Evolutionary conservation across 2,329 filamentous ascomycete genomes (phyloP), one percentile per base, ranked within the genome.

Genomic region (Diaporthe sp.): DNA sequence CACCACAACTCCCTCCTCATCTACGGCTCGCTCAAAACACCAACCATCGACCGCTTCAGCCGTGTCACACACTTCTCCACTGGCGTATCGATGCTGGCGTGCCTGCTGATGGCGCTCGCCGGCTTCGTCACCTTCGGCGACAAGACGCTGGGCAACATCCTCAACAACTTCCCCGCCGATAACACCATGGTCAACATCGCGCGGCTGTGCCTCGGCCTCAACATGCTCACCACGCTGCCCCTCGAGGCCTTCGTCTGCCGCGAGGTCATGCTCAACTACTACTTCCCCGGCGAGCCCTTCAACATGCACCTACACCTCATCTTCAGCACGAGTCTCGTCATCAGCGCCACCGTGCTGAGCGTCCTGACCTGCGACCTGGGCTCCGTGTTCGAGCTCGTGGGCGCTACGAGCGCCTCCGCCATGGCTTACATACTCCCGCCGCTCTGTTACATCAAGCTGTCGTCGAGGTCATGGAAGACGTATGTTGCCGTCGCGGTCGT

Each of bases 1-100:
- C 91, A 99, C 82, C 97, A 99, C 86, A 99, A 99, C 86, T 97
- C 95, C 69, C 92, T 99, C 75, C 89, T 99, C 73, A 99, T 99
- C 82, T 99, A 99, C 85, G 96, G 96, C 78, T 98, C 96, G 3
- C 90, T 99, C 76, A 93, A 94, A 79, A 98, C 94, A 69, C 97
- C 97, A 1, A 99, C 97, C 1, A 93, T 99, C 79, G 96, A 98
- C 87, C 95, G 97, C 77, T 99, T 99, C 86, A 89, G 95, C 50
- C 92, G 89, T 73, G 96, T 99, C 52, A 99, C 97, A 50, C 97
- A 99, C 86, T 97, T 95, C 85, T 97, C 95, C 50, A 98, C 97
- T 0, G 91, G 89, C 77, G 92, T 98, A 64, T 98, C 96, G 55
- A 95, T 98, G 89, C 78, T 96, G n/a, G 96, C 96, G 72, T 99